Base-by-base conservation (phyloP, 1,139 yeast species). In the Saccharomyces uvarum region DNA sequence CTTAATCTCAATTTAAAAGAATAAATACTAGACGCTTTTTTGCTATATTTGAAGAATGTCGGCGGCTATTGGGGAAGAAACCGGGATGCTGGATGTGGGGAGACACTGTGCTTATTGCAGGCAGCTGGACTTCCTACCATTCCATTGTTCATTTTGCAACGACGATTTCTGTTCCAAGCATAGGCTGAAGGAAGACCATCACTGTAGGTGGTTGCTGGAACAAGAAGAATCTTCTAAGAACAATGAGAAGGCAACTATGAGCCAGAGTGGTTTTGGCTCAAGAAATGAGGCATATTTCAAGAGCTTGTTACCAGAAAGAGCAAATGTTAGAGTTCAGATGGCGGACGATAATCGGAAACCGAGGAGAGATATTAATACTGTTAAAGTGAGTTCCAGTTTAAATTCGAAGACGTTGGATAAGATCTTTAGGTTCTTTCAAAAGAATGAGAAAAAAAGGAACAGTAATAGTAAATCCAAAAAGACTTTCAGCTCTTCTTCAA, bases 41-140 rank as follows among this genome's bases (percentile, higher is more conserved):
- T 9, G 26, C 13, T 16, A 19, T 9, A 9, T 9, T 38, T 8
- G 19, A 38, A 32, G 44, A 38, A 38, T 38, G 44, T 38, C 44
- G 44, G 44, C 44, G 44, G 44, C 44, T 38, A 38, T 38, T 9
- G 31, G 21, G 1, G 52, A 31, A 19, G 63, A 57, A 51, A 69
- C 68, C 50, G 83, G 83, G 16, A 71, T 86, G 67, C 75, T 86
- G 72, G 84, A 86, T 62, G 82, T 86, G 6, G 93, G 93, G 3
- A 74, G 80, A 58, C 86, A 84, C 64, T 86, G 95, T 65, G 67
- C 73, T 31, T 76, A 76, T 53, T 86, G 95, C 67, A 75, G 80
- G 52, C 81, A 78, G 61, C 68, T 84, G 4, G 95, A 86, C 64
- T 86, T 86, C 63, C 71, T 86, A 33, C 91, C 95, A 1, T 85